Evolutionary conservation across 176 grass and related monocot genomes (phyloP), one percentile per base, ranked within the genome.

Genomic region (Triticum urartu): DNA sequence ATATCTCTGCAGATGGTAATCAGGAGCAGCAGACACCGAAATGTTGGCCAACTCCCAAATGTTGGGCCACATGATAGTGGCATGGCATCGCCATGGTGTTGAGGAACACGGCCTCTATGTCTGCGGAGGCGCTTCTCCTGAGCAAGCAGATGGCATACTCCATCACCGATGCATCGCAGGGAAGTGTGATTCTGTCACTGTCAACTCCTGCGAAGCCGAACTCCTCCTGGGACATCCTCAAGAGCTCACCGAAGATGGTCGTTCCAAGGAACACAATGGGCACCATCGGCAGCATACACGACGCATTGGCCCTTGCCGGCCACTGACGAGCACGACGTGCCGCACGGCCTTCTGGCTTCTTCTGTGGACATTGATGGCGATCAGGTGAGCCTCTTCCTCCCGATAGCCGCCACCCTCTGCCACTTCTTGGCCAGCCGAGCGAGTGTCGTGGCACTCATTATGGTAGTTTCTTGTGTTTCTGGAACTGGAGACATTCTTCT

Each of bases 201-300:
- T 30, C 28, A 30, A 30, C 28, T 93, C 87, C 68, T 5, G 58
- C 56, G 0, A 89, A 93, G 7, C 91, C 85, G 1, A 90, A 96
- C 64, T 91, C 91, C 25, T 97, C 94, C 69, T 79, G 83, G 0
- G 90, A 89, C 82, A 94, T 52, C 43, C 58, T n/a, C 20, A 94
- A 77, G 48, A 97, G 83, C 77, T 89, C 77, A 1, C 11, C 7
- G 7, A 94, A 79, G 62, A 97, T 36, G 26, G 13, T 52, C 0
- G 20, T 91, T 38, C 73, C 65, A 3, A 97, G 92, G 43, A 73
- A 91, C 18, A 9, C 43, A 39, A 92, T 14, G 0, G 90, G 88
- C 13, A 45, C 81, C 64, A 0, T 94, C 81, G 0, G 28, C 80
- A 0, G 78, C 83, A 67, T 94, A 97, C 63, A 97, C n/a, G 9